Conservation (phyloP, 768 basidiomycete genomes). For the Suillus placidus region DNA sequence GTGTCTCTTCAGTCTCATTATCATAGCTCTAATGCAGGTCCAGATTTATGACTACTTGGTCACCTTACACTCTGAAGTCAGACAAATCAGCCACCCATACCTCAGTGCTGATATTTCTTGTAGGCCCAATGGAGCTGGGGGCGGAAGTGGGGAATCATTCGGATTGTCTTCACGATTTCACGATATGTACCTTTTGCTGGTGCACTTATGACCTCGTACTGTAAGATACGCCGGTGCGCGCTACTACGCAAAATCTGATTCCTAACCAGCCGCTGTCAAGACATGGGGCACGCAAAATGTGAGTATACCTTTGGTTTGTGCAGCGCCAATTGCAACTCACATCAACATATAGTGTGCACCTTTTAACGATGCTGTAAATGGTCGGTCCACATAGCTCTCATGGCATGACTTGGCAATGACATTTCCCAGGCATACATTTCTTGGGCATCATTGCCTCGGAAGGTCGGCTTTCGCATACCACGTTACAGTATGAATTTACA, state of each 20-base stretch:
- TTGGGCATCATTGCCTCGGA: slow-evolving; percentile 2
- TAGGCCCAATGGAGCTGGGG: slow-evolving; percentile 23
- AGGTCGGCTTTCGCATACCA: neutral
- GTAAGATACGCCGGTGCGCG: neutral
- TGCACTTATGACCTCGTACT: slow-evolving; percentile 12
- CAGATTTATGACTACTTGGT: neutral
- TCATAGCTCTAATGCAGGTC: neutral
- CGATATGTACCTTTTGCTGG: slow-evolving; percentile 11
- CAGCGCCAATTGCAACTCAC: neutral
- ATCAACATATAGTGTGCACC: neutral
- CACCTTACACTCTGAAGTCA: slow-evolving; percentile 1
- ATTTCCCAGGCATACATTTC: neutral
- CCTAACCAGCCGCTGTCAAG: neutral
- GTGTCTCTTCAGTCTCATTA: too few relatives aligned
- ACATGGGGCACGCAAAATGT: neutral
- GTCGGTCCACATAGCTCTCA: neutral
- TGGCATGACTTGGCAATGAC: neutral
- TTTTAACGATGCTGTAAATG: neutral
- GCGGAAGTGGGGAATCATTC: slow-evolving; percentile 11
- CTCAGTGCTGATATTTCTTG: neutral
- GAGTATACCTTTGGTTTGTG: neutral
- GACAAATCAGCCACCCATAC: neutral
- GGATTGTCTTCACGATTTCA: slow-evolving; percentile 6
- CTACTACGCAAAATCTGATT: neutral
- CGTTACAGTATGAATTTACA: neutral